A percentile compares a stretch with the other conserved stretches of the same genome.
Conservation (phyloP, 768 basidiomycete species). For the Pisolithus orientalis region DNA sequence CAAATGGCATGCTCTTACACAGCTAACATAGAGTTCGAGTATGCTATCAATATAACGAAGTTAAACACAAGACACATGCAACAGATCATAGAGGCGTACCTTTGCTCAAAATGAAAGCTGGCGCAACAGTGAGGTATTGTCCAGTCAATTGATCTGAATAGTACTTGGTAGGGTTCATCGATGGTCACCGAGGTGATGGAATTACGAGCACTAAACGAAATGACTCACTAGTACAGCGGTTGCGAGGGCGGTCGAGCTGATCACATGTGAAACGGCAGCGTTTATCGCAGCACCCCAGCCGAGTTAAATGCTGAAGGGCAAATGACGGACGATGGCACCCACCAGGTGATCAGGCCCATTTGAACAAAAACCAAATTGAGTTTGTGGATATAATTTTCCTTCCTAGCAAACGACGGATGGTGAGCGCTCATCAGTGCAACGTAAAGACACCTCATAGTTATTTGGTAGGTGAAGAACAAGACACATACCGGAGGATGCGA, state of each 20-base stretch:
- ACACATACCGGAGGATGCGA: not conserved
- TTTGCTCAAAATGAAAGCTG: constrained; percentile 12
- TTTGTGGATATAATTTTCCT: constrained; percentile 7
- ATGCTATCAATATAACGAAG: constrained; percentile 9
- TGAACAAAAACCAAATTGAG: constrained; percentile 11
- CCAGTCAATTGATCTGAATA: not conserved
- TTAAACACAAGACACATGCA: not conserved
- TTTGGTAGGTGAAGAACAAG: not conserved
- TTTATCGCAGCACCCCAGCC: not conserved
- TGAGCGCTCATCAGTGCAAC: not conserved
- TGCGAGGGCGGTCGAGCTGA: constrained; percentile 6
- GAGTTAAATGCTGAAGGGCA: not conserved
- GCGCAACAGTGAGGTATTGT: constrained; percentile 5
- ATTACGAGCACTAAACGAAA: not conserved
- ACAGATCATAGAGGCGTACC: not conserved
- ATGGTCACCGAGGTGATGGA: not conserved
- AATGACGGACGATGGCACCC: not conserved
- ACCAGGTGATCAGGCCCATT: constrained; percentile 17
- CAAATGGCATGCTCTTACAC: constrained; percentile 10
- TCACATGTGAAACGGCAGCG: not conserved
- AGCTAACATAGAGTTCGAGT: constrained; percentile 18
- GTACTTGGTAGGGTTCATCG: constrained; percentile 4
- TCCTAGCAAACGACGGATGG: not conserved
- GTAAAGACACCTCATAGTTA: not conserved
- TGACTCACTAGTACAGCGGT: constrained; percentile 8